Base-by-base conservation (phyloP, 2,329 filamentous ascomycete genomes). In the Bipolaris oryzae region DNA sequence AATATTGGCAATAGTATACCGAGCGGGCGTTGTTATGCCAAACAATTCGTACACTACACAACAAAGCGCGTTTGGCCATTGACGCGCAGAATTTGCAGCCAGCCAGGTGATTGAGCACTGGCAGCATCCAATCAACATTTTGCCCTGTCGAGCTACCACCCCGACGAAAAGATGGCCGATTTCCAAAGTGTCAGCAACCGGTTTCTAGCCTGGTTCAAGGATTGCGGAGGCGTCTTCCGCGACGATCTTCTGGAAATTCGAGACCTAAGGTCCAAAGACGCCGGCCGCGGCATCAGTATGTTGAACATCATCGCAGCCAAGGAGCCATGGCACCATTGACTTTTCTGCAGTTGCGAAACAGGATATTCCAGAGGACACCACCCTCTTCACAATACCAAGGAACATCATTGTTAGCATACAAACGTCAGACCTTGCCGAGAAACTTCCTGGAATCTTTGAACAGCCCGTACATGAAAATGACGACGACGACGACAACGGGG, bases 201-300 rank as follows among this genome's bases (percentile, higher is more conserved):
- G 13, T 69, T 69, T 9, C 6, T 69, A 9, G 23, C 46, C 4
- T 69, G 66, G 66, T 69, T 67, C 50, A 66, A 61, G 18, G 59
- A 60, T 1, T 55, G 56, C 1, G 66, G 66, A 1, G 66, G 66
- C 16, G 54, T 62, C 11, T 67, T 69, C 18, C 60, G 50, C 7
- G 63, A 69, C 2, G 66, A 69, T 7, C 48, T 69, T 25, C 50
- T 69, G 1, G 63, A 64, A 31, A 65, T 69, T 7, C 55, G 50
- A 44, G 66, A 69, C 13, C 25, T 69, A 6, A 60, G 66, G 34
- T 45, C 57, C 2, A 54, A 55, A 21, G 64, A 63, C n/a, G 64
- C 66, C 2, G 66, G 66, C 9, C 57, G 66, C 39, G 66, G 66
- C 31, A 69, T 69, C 20, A 49, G 66, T 69, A 48, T n/a, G 64